Conservation (phyloP, 257 asterid species). For the Solanum etuberosum region DNA sequence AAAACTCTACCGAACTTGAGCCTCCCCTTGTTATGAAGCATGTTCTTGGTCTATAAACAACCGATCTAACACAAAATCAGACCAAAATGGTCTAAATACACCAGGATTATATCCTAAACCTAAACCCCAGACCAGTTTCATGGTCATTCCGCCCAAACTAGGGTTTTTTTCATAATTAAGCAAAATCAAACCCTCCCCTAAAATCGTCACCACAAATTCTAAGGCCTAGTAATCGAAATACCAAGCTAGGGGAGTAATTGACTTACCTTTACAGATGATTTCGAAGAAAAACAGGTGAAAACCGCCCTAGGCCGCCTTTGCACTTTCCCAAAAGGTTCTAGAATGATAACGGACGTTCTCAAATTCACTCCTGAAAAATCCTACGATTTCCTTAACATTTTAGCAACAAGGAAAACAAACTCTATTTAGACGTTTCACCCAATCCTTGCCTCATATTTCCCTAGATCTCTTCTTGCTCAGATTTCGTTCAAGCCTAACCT, state of each 20-base stretch:
- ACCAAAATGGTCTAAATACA: neutral
- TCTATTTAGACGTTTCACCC: neutral
- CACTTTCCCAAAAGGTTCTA: neutral
- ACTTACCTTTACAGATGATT: neutral
- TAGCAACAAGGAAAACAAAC: neutral
- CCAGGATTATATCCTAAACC: neutral
- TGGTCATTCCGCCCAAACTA: neutral
- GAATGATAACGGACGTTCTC: neutral
- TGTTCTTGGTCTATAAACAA: neutral
- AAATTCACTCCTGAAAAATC: neutral
- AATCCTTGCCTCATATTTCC: neutral
- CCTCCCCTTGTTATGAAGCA: neutral
- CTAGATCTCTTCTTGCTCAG: neutral
- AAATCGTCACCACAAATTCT: neutral
- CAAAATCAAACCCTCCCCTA: neutral
- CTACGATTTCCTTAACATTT: neutral
- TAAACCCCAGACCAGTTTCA: neutral
- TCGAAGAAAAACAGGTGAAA: too few species aligned
- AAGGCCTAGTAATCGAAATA: neutral
- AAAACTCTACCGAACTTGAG: neutral
- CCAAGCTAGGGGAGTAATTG: neutral
- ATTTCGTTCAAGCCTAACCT: neutral
- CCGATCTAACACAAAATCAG: neutral
- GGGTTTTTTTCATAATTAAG: neutral
- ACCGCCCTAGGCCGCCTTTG: neutral